phyloP scores from a whole-genome alignment of 2,329 filamentous ascomycete species.

The Colletotrichum noveboracense region DNA sequence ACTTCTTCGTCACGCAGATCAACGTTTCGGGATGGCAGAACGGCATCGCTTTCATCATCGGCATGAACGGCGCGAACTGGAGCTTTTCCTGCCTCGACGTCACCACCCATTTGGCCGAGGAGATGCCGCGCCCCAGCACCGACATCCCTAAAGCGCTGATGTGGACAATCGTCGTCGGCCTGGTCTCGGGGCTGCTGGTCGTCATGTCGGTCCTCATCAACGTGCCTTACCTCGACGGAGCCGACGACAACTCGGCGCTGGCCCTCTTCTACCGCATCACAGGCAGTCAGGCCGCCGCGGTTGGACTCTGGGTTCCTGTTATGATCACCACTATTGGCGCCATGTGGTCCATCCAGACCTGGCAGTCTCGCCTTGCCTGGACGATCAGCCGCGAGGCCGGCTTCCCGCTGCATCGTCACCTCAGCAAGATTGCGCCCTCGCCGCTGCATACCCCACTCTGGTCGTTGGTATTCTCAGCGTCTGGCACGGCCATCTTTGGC shows the following conservation, averaged over 20 bases:
- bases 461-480: conserved; percentile 27
- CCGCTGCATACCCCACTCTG: conserved; percentile 30
- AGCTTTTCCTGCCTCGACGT: conserved; percentile 34
- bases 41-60: conserved; percentile 33
- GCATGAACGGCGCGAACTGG: conserved; percentile 33
- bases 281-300: conserved; percentile 25
- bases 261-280: conserved; percentile 28
- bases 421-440: conserved; percentile 25
- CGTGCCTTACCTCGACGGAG: conserved; percentile 28
- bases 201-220: conserved; percentile 26
- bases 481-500: conserved; percentile 28
- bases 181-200: conserved; percentile 25
- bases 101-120: conserved; percentile 31
- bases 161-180: conserved; percentile 28
- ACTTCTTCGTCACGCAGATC: conserved; percentile 26
- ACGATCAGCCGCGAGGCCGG: conserved; percentile 30
- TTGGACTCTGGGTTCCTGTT: conserved; percentile 27
- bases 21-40: conserved; percentile 30
- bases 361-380: conserved; percentile 34
- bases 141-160: conserved; percentile 29
- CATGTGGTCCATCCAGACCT: conserved; percentile 32
- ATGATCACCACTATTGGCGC: conserved; percentile 27
- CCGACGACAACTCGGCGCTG: conserved; percentile 26
- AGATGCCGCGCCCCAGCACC: conserved; percentile 29
- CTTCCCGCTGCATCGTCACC: conserved; percentile 27